A percentile compares a stretch with the other conserved stretches of the same genome.
phyloP scores from a whole-genome alignment of 306 rosid species.

The Arachis stenosperma region DNA sequence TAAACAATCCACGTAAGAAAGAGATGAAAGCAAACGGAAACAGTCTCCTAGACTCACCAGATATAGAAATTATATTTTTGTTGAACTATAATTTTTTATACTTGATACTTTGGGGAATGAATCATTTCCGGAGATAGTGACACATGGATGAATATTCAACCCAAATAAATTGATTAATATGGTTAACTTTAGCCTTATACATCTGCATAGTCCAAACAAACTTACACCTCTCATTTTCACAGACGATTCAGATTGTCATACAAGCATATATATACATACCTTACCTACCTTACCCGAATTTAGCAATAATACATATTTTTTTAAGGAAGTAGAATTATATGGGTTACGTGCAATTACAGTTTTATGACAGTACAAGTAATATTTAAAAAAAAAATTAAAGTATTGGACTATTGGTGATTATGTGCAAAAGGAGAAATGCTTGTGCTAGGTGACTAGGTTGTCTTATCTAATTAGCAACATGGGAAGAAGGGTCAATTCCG shows the following conservation, averaged over 20 bases:
- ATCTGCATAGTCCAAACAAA: constrained; percentile 11
- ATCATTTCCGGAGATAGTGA: constrained; percentile 18
- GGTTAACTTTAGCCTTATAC: constrained; percentile 7
- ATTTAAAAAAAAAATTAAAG: not conserved
- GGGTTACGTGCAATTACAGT: constrained; percentile 2
- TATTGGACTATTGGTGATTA: not conserved
- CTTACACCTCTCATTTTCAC: not conserved
- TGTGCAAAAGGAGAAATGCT: not conserved
- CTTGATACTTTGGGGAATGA: not conserved
- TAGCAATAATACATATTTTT: not conserved
- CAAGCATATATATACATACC: not conserved
- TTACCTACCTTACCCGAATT: not conserved
- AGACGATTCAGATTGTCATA: constrained; percentile 3
- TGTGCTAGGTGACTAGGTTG: not conserved
- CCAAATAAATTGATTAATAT: not conserved
- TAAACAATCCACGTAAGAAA: not conserved
- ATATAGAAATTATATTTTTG: constrained; percentile 28
- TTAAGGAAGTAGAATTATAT: not conserved
- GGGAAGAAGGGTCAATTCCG: not conserved
- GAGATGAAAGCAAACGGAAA: not conserved
- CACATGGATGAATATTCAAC: constrained; percentile 17
- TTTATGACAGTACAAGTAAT: not conserved
- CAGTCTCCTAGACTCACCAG: not conserved
- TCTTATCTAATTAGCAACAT: not conserved
- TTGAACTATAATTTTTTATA: constrained; percentile 19